Percentiles rank a stretch among this genome's conserved stretches.
These are phyloP conservation scores for Hypoxylon intermedium DNA, from an alignment of 495 filamentous ascomycete species.

Conservation along the genomic window DNA sequence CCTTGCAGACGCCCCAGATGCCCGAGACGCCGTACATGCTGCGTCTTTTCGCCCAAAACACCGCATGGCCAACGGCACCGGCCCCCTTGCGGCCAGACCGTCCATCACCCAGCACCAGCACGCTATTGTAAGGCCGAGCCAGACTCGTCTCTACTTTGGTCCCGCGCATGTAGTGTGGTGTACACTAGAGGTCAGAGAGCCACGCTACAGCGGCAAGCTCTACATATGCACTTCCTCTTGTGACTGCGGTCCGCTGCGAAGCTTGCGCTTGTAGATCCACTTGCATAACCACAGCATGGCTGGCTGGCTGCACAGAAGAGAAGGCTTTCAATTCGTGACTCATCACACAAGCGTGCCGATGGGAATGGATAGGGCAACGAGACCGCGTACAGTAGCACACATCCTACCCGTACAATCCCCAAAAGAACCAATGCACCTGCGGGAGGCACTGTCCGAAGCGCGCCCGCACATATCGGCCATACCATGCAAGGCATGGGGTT, in stretches of 20 bases:
- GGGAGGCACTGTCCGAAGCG: slow-evolving; percentile 43
- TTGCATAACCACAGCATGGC: slow-evolving; percentile 22
- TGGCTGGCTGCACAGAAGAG: too few relatives aligned
- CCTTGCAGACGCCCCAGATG: slow-evolving; percentile 39
- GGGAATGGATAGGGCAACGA: slow-evolving; percentile 10
- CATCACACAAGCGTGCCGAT: slow-evolving; percentile 15
- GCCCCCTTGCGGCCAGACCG: slow-evolving; percentile 27
- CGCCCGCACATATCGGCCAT: slow-evolving; percentile 24
- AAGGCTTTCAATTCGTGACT: slow-evolving; percentile 25
- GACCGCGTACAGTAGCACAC: slow-evolving; percentile 15
- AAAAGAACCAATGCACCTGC: slow-evolving; percentile 34
- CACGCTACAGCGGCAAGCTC: slow-evolving; percentile 27
- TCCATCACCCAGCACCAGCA: too few relatives aligned
- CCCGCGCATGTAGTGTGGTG: slow-evolving; percentile 13
- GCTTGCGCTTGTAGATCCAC: slow-evolving; percentile 37
- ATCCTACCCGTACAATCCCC: slow-evolving; percentile 27
- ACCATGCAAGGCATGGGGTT: slow-evolving; percentile 39
- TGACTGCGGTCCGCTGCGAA: slow-evolving; percentile 49
- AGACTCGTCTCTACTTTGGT: slow-evolving; percentile 25
- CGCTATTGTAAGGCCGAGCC: slow-evolving; percentile 29
- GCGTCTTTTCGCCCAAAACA: slow-evolving; percentile 18
- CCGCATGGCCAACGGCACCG: slow-evolving; percentile 11
- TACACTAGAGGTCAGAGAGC: slow-evolving; percentile 17
- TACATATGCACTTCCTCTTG: slow-evolving; percentile 45
- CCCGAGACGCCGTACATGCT: slow-evolving; percentile 17